phyloP scores from a whole-genome alignment of 2,329 filamentous ascomycete genomes.

The Ascochyta clinopodiicola region DNA sequence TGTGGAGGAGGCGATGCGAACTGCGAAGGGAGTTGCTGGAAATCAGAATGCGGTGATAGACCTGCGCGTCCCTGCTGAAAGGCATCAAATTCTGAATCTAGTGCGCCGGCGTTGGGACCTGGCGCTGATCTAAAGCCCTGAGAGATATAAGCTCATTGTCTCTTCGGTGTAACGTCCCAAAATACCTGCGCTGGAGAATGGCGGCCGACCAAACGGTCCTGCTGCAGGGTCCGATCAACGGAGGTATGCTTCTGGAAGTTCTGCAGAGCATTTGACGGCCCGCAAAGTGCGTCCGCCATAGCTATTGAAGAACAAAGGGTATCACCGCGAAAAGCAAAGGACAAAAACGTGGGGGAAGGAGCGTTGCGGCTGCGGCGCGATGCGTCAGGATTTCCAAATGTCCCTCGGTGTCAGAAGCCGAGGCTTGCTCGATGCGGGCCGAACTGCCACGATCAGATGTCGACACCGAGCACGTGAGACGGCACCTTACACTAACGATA shows the following conservation, averaged over 20 bases:
- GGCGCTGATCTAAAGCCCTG: constrained; percentile 68
- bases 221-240: constrained; percentile 73
- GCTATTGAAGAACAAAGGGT: constrained; percentile 27
- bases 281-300: constrained; percentile 74
- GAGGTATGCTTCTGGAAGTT: constrained; percentile 74
- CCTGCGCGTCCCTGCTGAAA: constrained; percentile 64
- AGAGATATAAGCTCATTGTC: constrained; percentile 20
- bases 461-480: neutral
- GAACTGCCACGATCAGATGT: constrained; percentile 14
- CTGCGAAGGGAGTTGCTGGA: constrained; percentile 44
- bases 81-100: constrained; percentile 73
- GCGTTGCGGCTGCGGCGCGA: neutral
- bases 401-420: constrained; percentile 24
- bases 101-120: constrained; percentile 59
- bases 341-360: constrained; percentile 6
- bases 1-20: constrained; percentile 49
- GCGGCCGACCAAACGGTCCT: constrained; percentile 68
- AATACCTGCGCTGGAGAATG: constrained; percentile 63
- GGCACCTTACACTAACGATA: too few relatives aligned
- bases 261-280: constrained; percentile 77
- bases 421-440: constrained; percentile 26
- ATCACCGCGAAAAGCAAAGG: constrained; percentile 27
- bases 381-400: constrained; percentile 2
- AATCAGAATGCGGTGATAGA: constrained; percentile 45
- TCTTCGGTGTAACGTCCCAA: constrained; percentile 2